phyloP scores from a whole-genome alignment of 805 yeast genomes.

The Teunomyces kruisii region DNA sequence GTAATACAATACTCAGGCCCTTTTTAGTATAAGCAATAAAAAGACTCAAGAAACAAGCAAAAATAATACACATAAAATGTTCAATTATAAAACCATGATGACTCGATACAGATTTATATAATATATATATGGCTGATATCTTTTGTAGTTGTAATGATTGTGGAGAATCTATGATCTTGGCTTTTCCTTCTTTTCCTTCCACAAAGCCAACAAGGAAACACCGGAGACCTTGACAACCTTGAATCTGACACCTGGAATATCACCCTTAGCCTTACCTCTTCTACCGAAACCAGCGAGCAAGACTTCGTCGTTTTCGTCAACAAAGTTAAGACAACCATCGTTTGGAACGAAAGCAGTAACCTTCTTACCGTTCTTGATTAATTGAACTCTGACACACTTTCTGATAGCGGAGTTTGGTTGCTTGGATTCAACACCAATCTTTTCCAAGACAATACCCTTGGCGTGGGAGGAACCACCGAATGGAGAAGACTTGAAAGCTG shows the following conservation, averaged over 20 bases:
- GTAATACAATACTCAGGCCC: too few relatives aligned
- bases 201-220: constrained; percentile 98
- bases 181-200: constrained; percentile 99
- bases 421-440: constrained; percentile 99
- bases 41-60: too few relatives aligned
- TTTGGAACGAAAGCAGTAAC: constrained; percentile 99
- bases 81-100: constrained; percentile 1
- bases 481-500: constrained; percentile 99
- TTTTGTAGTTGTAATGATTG: constrained; percentile 5
- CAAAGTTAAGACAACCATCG: constrained; percentile 99
- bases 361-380: constrained; percentile 99
- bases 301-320: constrained; percentile 99
- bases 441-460: constrained; percentile 99
- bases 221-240: constrained; percentile 99
- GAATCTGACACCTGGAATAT: constrained; percentile 99
- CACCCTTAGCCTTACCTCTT: constrained; percentile 99
- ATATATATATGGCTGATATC: constrained; percentile 13
- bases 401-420: constrained; percentile 99
- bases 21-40: too few relatives aligned
- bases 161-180: constrained; percentile 84
- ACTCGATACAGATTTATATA: constrained; percentile 5
- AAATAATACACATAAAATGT: constrained; percentile 5
- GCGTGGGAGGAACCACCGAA: constrained; percentile 99
- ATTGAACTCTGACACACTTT: constrained; percentile 99
- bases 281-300: constrained; percentile 99